A percentile compares a stretch with the other conserved stretches of the same genome.
These are phyloP conservation scores for Apiotrichum mycotoxinovorans DNA, from an alignment of 1,284 basidiomycete genomes.

Conservation along the genomic window DNA sequence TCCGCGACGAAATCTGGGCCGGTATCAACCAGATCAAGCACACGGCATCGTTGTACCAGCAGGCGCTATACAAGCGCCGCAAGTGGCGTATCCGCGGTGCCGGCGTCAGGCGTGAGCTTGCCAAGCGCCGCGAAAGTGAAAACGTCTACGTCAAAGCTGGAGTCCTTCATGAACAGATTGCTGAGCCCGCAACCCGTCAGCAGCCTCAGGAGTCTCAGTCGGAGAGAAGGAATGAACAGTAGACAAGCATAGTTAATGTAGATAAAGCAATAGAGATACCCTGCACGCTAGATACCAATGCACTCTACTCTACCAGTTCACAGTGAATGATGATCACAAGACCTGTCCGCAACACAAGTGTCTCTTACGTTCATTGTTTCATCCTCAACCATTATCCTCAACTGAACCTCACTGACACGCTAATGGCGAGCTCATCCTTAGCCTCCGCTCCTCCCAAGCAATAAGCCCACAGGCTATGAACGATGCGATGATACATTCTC, in stretches of 20 bases:
- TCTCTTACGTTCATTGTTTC: neutral
- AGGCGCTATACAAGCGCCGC: slow-evolving; percentile 31
- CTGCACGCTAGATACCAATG: slow-evolving; percentile 7
- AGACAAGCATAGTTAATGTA: too few relatives aligned
- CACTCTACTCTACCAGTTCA: neutral
- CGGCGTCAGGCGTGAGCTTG: slow-evolving; percentile 18
- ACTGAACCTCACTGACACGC: too few relatives aligned
- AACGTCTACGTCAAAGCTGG: neutral
- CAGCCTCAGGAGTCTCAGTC: too few relatives aligned
- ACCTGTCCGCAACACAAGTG: too few relatives aligned
- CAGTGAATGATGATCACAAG: neutral
- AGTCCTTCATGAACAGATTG: neutral
- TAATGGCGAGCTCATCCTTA: too few relatives aligned
- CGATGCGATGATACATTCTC: slow-evolving; percentile 13
- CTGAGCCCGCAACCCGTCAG: too few relatives aligned
- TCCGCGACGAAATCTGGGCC: slow-evolving; percentile 31
- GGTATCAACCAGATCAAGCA: slow-evolving; percentile 37
- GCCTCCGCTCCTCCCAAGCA: too few relatives aligned
- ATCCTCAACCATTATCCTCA: too few relatives aligned
- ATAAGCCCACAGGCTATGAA: neutral
- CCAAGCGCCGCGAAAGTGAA: neutral
- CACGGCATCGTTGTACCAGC: slow-evolving; percentile 30
- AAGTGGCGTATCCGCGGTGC: slow-evolving; percentile 30
- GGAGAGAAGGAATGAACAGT: too few relatives aligned
- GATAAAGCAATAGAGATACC: slow-evolving; percentile 1